Base-by-base conservation (phyloP, 2,329 filamentous ascomycete species). In the Alternaria sp. region DNA sequence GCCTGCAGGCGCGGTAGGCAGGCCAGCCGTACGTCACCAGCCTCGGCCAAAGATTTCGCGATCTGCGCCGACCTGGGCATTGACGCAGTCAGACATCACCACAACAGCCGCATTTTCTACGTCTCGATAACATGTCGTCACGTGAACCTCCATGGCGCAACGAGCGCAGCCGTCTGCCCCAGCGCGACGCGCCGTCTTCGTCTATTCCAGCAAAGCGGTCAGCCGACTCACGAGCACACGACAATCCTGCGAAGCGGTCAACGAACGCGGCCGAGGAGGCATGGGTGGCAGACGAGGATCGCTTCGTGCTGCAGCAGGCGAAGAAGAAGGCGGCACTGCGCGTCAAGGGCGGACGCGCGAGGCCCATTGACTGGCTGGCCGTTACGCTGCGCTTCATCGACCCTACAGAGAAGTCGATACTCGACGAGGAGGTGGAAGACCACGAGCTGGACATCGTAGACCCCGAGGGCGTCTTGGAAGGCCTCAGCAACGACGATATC, bases 291-390 rank as follows among this genome's bases (percentile, higher is more conserved):
- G 92, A 97, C 71, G 95, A 99, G 79, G 95, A 99, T 82, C 90
- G 91, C 66, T 99, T 99, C 74, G 95, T 98, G 58, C 83, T 99
- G 74, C 94, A 93, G 80, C 95, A 99, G 81, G 91, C 94, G 48
- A 99, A 98, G 85, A 98, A 96, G 84, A 98, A 97, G 83, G 94
- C 95, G 43, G 92, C 94, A 67, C 96, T 99, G 69, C 90, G 95
- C 41, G 93, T 98, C 46, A 92, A 93, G 70, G 94, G 96, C 79
- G 91, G 92, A 11, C 89, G 96, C 68, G 94, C 94, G 57, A 94
- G 93, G 75, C 92, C 94, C 10, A 94, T 98, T 73, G 95, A 99
- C 81, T 94, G 92, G 85, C 86, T 99, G 46, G 93, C 94, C 1
- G 95, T 98, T 73, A 96, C 92, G 62, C 82, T 99, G 65, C 90